phyloP scores from a whole-genome alignment of 805 yeast species.

The Yarrowia deformans region DNA sequence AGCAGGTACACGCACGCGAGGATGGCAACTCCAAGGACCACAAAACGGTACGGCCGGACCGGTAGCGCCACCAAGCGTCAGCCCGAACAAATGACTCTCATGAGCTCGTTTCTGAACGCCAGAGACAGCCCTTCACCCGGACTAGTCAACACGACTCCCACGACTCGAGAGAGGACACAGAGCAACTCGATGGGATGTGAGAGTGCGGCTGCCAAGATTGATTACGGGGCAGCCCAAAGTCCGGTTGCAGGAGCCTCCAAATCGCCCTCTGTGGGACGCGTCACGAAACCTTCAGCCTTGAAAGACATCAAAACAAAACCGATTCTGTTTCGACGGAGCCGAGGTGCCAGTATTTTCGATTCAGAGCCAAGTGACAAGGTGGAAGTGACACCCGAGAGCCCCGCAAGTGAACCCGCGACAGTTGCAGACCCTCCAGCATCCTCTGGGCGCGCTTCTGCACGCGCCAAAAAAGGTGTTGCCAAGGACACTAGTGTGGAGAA shows the following conservation, averaged over 20 bases:
- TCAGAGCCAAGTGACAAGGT: neutral
- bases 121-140: constrained; percentile 19
- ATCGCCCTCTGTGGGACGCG: constrained; percentile 9
- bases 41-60: constrained; percentile 16
- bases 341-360: constrained; percentile 21
- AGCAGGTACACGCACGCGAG: neutral
- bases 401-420: neutral
- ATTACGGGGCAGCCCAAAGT: neutral
- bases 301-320: neutral
- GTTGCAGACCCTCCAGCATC: neutral
- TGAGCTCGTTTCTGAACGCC: constrained; percentile 16
- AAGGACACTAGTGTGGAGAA: no score
- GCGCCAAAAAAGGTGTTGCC: neutral
- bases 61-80: constrained; percentile 1
- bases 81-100: constrained; percentile 20
- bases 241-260: neutral
- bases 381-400: neutral
- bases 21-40: constrained; percentile 18
- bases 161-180: neutral
- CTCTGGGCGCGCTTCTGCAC: neutral
- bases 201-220: neutral
- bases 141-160: neutral
- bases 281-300: neutral
- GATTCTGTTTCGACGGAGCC: neutral
- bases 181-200: neutral